A percentile compares a stretch with the other conserved stretches of the same genome.
phyloP scores from a whole-genome alignment of 2,329 filamentous ascomycete species.

The Bimuria novae-zelandiae region DNA sequence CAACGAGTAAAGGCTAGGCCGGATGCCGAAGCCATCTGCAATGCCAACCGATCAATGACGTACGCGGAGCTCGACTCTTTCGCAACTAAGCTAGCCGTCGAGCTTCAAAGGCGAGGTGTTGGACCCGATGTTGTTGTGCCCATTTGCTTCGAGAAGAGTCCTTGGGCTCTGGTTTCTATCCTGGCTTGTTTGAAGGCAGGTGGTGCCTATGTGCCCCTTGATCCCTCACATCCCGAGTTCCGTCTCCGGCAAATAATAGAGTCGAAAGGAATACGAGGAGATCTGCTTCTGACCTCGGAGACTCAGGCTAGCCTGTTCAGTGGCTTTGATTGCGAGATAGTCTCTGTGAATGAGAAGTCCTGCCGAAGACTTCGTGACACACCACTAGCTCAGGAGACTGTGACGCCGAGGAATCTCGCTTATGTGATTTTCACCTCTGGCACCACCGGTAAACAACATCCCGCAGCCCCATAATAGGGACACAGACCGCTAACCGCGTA shows the following conservation, averaged over 20 bases:
- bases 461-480: no score
- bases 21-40: neutral
- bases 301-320: neutral
- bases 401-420: slow-evolving; percentile 26
- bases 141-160: slow-evolving; percentile 25
- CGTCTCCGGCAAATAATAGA: slow-evolving; percentile 8
- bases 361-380: neutral
- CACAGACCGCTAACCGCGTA: no score
- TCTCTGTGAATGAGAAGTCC: neutral
- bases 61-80: neutral
- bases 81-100: neutral
- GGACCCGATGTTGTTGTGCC: neutral
- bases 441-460: slow-evolving; percentile 16
- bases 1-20: neutral
- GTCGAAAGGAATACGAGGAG: neutral
- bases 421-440: slow-evolving; percentile 57
- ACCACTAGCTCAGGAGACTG: neutral
- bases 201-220: slow-evolving; percentile 35
- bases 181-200: slow-evolving; percentile 50
- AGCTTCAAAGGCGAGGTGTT: neutral
- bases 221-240: slow-evolving; percentile 14
- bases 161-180: slow-evolving; percentile 40
- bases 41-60: neutral
- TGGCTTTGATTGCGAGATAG: neutral
- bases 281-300: slow-evolving; percentile 9